Conservation (phyloP, 345 rosid species). For the Mangifera indica region DNA sequence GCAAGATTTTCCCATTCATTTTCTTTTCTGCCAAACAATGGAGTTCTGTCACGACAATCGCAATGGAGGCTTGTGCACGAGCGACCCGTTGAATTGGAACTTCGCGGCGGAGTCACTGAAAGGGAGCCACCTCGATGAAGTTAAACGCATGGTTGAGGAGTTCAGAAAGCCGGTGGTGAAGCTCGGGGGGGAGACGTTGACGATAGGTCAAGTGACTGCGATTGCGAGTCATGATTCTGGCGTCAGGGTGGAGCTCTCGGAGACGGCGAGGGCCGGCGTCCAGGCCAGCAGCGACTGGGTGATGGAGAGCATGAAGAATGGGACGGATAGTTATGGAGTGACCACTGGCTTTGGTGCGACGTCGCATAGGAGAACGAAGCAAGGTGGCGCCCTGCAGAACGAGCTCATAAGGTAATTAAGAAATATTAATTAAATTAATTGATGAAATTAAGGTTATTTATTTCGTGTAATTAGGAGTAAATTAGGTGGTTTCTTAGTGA, state of each 20-base stretch:
- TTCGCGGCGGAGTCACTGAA: constrained; percentile 65
- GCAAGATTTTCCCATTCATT: not conserved
- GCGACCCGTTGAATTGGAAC: constrained; percentile 76
- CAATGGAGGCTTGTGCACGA: constrained; percentile 24
- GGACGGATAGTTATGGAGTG: constrained; percentile 68
- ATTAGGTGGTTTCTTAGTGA: constrained; percentile 1
- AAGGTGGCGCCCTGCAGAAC: constrained; percentile 66
- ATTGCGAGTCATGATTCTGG: constrained; percentile 36
- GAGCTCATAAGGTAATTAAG: constrained; percentile 65
- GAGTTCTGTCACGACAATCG: constrained; percentile 16
- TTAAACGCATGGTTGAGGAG: constrained; percentile 69
- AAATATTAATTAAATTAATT: no score
- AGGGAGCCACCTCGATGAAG: constrained; percentile 88
- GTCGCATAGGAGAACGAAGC: constrained; percentile 68
- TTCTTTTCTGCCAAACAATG: constrained; percentile 7
- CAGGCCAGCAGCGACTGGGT: constrained; percentile 87
- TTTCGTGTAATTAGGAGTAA: no score
- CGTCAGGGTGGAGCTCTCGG: constrained; percentile 53
- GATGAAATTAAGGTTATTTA: no score
- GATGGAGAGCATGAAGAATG: constrained; percentile 69
- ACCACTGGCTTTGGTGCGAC: constrained; percentile 84
- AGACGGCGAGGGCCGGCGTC: constrained; percentile 52
- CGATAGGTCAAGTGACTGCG: constrained; percentile 73
- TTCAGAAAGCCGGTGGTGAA: constrained; percentile 54
- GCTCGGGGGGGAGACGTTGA: constrained; percentile 71